Base-by-base conservation (phyloP, 2,329 filamentous ascomycete species). In the Metarhizium rileyi region DNA sequence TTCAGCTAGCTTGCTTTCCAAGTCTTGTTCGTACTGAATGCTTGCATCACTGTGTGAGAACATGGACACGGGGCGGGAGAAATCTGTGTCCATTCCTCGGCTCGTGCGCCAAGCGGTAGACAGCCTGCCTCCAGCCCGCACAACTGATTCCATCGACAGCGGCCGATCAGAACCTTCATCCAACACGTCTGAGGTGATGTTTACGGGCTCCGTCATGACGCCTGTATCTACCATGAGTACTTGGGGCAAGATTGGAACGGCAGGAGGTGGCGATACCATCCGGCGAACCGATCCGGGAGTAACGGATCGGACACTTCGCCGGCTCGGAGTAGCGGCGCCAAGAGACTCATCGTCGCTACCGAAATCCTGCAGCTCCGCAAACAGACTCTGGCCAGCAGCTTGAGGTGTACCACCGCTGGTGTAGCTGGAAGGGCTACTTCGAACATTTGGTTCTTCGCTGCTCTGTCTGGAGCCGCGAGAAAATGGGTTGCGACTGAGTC, bases 341-440 rank as follows among this genome's bases (percentile, higher is more conserved):
- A 86, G 83, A 53, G 85, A 84, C 52, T 88, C 86, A 54, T 88
- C 87, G 57, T 86, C 84, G 55, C 81, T 81, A 53, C 81, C 84
- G 41, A 96, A 72, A 56, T 89, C 87, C 48, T 86, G 88, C 40
- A 98, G 77, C 66, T 98, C 93, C 38, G 90, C 90, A 63, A 93
- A 95, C 46, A 98, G 73, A 61, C 86, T 97, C 70, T 95, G 87
- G 16, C 80, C 68, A 16, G 80, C 67, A 41, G 67, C 65, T 50
- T 76, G 70, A 9, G 78, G 72, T 3, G 76, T 79, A 54, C 71
- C 76, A 56, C 72, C 75, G 52, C 70, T 74, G 18, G 66, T 69
- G 54, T 76, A 73, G 60, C 78, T 81, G 45, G 75, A 74, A 18
- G 79, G 81, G 53, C 81, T 86, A 61, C 78, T 76, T 41, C 75